Percentiles rank a stretch among this genome's conserved stretches.
Conservation (phyloP, 1,284 basidiomycete genomes). For the Leccinum subatratum region DNA sequence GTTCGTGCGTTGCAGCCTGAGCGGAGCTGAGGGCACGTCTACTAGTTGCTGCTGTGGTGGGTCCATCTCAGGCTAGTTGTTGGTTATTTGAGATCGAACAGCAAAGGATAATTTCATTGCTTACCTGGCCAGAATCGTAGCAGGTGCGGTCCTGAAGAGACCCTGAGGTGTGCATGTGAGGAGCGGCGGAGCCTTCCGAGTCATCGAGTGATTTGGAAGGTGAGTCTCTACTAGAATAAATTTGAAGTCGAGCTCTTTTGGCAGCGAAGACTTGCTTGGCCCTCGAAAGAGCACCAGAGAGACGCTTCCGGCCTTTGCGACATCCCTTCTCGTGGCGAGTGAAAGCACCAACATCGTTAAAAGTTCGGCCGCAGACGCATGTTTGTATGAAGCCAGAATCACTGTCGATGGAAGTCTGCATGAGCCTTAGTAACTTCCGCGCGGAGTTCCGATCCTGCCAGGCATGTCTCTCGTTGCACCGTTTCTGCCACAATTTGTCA, state of each 20-base stretch:
- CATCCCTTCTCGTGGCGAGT: neutral
- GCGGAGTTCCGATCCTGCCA: too few species aligned
- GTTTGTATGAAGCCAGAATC: neutral
- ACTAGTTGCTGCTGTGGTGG: neutral
- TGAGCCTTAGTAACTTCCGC: neutral
- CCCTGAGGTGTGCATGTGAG: neutral
- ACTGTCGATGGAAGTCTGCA: neutral
- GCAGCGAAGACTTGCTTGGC: neutral
- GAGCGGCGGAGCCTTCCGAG: neutral
- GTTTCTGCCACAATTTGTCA: constrained; percentile 54
- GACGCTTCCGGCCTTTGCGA: neutral
- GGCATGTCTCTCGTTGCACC: constrained; percentile 37
- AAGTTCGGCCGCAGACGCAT: neutral
- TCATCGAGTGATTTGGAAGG: neutral
- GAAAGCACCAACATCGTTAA: neutral
- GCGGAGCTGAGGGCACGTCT: neutral
- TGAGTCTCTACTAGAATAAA: neutral
- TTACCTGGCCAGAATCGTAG: neutral
- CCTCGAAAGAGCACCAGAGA: neutral
- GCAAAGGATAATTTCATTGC: neutral
- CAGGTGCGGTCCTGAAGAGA: neutral
- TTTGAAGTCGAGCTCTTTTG: neutral
- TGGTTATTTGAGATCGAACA: neutral
- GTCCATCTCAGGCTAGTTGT: neutral
- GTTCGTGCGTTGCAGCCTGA: neutral